Conservation (phyloP, 2,329 filamentous ascomycete genomes). For the Fusarium annulatum region DNA sequence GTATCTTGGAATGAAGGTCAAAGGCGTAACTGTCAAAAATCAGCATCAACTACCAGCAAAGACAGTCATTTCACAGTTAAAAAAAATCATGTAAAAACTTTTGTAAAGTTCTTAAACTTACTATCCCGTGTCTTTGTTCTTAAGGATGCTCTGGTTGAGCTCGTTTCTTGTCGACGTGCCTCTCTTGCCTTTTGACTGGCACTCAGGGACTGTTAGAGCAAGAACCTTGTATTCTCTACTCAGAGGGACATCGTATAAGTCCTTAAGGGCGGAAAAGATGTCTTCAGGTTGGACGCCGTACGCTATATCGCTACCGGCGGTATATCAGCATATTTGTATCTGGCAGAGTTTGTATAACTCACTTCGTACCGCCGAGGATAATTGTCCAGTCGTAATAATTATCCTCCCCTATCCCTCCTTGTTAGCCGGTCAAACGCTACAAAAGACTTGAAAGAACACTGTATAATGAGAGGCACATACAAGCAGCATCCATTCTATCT, state of each 20-base stretch:
- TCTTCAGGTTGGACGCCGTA: constrained; percentile 50
- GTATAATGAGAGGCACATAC: constrained; percentile 42
- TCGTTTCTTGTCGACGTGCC: constrained; percentile 52
- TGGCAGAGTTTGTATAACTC: constrained; percentile 29
- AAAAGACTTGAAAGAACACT: neutral
- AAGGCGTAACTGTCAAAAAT: constrained; percentile 61
- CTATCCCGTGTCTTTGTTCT: constrained; percentile 62
- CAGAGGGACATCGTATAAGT: constrained; percentile 63
- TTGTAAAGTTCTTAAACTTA: constrained; percentile 50
- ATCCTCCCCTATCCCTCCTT: constrained; percentile 30
- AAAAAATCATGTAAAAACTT: neutral
- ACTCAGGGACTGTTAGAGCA: constrained; percentile 72
- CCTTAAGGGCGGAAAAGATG: constrained; percentile 62
- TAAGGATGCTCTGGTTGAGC: constrained; percentile 66
- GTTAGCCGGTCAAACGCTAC: neutral
- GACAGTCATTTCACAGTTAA: neutral
- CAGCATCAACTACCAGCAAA: neutral
- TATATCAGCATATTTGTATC: neutral
- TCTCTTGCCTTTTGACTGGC: constrained; percentile 44
- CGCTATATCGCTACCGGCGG: constrained; percentile 60
- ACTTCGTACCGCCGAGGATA: constrained; percentile 73
- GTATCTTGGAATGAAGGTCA: constrained; percentile 66
- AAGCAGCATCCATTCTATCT: constrained; percentile 49
- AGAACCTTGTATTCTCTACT: constrained; percentile 65
- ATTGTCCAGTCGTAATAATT: constrained; percentile 68